Base-by-base conservation (phyloP, 2,329 filamentous ascomycete species). In the Aureobasidium sp. region DNA sequence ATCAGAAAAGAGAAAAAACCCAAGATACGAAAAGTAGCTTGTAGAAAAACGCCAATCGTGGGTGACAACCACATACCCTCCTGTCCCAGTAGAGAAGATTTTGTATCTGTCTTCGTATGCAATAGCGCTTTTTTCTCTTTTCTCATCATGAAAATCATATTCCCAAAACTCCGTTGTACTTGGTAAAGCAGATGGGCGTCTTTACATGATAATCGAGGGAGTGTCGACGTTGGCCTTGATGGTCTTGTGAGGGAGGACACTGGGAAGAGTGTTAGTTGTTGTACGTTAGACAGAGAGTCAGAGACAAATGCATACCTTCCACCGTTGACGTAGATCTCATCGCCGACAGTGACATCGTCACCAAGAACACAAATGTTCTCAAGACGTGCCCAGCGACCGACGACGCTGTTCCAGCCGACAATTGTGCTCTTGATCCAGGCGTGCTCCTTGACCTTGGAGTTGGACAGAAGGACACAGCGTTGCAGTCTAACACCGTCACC, bases 391-490 rank as follows among this genome's bases (percentile, higher is more conserved):
- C 93, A 99, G 73, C 89, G 89, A 73, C 93, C 93, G 62, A 99
- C 91, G 37, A 86, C 89, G 80, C 91, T 96, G 83, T 97, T 96
- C 93, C 93, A 99, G 72, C 93, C 93, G 59, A 97, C 91, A 75
- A 99, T 97, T 70, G 93, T 94, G 74, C 90, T 95, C 86, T 97
- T 97, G 76, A 99, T 85, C 93, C 93, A 97, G 51, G 94, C 94
- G 75, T 99, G 93, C 74, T 99, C 94, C 84, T 97, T 97, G 77
- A 97, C 88, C 81, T 95, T 96, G 77, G 88, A 91, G 71, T 90
- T 89, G 64, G 88, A 84, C 66, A 99, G 83, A 61, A 99, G 78
- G 30, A 97, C 94, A 71, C 90, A 96, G 69, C 94, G 87, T 78
- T 97, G 93, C 67, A 99, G 83, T 68, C 93, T 86, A 44, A 97